phyloP scores from a whole-genome alignment of 2,329 filamentous ascomycete genomes.

The Talaromyces amestolkiae region DNA sequence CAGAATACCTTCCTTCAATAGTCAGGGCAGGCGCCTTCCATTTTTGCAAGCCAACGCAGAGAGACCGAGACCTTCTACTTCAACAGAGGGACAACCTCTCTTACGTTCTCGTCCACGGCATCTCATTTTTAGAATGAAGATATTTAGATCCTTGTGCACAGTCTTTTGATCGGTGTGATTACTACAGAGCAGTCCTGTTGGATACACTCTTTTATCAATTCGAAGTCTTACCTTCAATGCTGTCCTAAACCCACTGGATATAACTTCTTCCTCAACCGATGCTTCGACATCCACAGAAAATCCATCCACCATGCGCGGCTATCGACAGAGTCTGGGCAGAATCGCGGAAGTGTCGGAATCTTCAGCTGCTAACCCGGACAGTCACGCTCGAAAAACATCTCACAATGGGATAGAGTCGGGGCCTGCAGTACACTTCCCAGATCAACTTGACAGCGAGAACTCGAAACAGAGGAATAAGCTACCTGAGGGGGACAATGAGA shows the following conservation, averaged over 20 bases:
- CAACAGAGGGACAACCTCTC: neutral
- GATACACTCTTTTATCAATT: neutral
- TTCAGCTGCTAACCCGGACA: neutral
- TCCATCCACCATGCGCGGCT: conserved; percentile 2
- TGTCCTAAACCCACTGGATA: too few relatives aligned
- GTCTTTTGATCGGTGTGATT: neutral
- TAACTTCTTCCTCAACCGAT: too few relatives aligned
- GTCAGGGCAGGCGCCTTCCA: neutral
- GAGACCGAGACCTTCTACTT: neutral
- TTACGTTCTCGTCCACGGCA: neutral
- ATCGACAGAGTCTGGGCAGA: conserved; percentile 3
- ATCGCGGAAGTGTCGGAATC: conserved; percentile 1
- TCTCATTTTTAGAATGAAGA: neutral
- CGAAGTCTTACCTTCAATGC: neutral
- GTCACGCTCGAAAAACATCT: neutral
- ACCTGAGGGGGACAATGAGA: neutral
- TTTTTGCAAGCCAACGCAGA: neutral
- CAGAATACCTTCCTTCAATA: neutral
- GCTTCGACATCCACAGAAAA: too few relatives aligned
- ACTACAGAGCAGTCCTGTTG: neutral
- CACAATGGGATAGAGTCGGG: neutral
- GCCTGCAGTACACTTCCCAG: too few relatives aligned
- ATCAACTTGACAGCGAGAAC: conserved; percentile 8
- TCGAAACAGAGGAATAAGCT: neutral
- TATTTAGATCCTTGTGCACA: neutral